A percentile compares a stretch with the other conserved stretches of the same genome.
Conservation (phyloP, 805 yeast species). For the Starmerella vaccinii region DNA sequence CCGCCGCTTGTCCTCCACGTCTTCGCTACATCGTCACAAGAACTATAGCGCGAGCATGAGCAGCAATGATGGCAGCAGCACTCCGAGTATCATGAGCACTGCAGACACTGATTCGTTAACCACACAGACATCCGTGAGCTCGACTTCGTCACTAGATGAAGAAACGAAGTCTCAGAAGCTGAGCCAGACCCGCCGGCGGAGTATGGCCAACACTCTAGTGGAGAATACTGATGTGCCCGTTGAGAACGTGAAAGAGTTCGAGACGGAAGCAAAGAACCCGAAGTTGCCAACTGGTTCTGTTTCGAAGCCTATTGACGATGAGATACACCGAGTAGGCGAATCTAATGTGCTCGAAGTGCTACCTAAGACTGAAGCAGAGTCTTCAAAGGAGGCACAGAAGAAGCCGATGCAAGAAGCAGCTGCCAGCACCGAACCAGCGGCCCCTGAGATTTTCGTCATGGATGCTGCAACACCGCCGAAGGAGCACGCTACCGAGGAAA, state of each 20-base stretch:
- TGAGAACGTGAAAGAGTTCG: not conserved
- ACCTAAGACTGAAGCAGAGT: too few species aligned
- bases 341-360: too few species aligned
- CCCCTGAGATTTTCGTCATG: too few species aligned
- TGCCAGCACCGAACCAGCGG: too few species aligned
- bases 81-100: slow-evolving; percentile 6
- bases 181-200: not conserved
- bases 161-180: not conserved
- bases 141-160: slow-evolving; percentile 1
- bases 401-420: too few species aligned
- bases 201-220: not conserved
- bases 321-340: too few species aligned
- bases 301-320: too few species aligned
- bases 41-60: slow-evolving; percentile 13
- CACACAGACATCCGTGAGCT: slow-evolving; percentile 18
- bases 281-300: too few species aligned
- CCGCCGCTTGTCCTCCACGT: slow-evolving; percentile 4
- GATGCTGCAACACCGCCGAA: too few species aligned
- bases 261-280: not conserved
- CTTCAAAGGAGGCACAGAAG: too few species aligned
- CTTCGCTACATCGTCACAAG: not conserved
- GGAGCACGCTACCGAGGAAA: too few species aligned
- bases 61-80: slow-evolving; percentile 17
- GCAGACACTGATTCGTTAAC: slow-evolving; percentile 13
- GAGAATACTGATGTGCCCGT: not conserved